Percentiles rank a stretch among this genome's conserved stretches.
phyloP scores from a whole-genome alignment of 1,139 yeast genomes.

The Lodderomyces beijingensis region DNA sequence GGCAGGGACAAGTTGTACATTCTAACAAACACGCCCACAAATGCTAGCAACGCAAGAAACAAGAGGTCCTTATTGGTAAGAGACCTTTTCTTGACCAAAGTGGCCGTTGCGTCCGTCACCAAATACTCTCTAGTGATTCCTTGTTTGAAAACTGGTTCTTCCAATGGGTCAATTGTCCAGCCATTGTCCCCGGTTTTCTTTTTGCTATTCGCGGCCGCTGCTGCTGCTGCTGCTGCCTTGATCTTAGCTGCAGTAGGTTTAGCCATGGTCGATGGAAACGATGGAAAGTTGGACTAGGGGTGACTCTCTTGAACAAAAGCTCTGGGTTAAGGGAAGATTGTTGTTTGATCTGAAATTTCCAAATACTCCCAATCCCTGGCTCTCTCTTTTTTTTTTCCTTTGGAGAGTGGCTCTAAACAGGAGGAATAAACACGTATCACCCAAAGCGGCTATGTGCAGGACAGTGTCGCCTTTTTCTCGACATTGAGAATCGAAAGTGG shows the following conservation, averaged over 20 bases:
- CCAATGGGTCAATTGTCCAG: constrained; percentile 12
- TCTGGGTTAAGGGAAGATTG: no score
- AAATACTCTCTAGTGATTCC: constrained; percentile 27
- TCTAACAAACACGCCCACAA: constrained; percentile 50
- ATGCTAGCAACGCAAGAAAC: constrained; percentile 45
- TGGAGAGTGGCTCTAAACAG: no score
- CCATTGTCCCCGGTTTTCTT: constrained; percentile 7
- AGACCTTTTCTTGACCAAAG: constrained; percentile 19
- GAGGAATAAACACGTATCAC: no score
- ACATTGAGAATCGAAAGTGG: no score
- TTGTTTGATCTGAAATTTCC: no score
- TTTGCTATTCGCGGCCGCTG: constrained; percentile 6
- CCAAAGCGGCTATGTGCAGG: no score
- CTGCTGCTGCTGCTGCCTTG: constrained; percentile 10
- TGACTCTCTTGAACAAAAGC: no score
- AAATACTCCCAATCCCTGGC: no score
- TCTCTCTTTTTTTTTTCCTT: no score
- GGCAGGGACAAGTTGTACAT: constrained; percentile 26
- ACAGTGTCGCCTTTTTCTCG: no score
- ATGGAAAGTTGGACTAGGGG: no score
- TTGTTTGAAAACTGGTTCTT: constrained; percentile 26
- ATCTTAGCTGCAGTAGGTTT: constrained; percentile 6
- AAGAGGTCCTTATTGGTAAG: constrained; percentile 25
- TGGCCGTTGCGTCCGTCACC: constrained; percentile 23
- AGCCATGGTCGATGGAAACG: no score